phyloP scores from a whole-genome alignment of 2,329 filamentous ascomycete species.

The Diaporthe ilicicola region DNA sequence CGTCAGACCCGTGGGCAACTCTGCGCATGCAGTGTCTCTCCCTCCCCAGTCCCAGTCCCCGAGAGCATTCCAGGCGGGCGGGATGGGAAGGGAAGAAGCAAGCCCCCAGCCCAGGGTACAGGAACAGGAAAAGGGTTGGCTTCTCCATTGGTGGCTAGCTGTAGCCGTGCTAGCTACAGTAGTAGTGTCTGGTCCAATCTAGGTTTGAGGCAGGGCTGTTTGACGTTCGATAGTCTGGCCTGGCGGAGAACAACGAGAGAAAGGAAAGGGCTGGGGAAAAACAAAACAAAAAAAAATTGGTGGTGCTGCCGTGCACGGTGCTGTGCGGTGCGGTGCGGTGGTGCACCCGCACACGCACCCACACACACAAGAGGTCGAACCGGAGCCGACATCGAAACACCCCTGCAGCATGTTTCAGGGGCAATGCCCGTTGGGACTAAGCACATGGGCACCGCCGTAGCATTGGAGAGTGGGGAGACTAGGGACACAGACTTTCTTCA shows the following conservation, averaged over 20 bases:
- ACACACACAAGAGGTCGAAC: constrained; percentile 2
- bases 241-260: not conserved
- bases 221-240: not conserved
- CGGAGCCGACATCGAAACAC: constrained; percentile 19
- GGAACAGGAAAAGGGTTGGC: no score
- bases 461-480: not conserved
- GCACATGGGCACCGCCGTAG: not conserved
- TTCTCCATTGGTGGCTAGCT: not conserved
- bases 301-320: no score
- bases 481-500: not conserved
- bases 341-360: not conserved
- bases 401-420: constrained; percentile 22
- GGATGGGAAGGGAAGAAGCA: not conserved
- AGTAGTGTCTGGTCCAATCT: not conserved
- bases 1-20: not conserved
- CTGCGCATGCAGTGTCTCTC: constrained; percentile 12
- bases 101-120: not conserved
- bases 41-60: not conserved
- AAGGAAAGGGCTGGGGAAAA: not conserved
- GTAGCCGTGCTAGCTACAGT: not conserved
- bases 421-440: constrained; percentile 22
- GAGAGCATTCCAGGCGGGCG: not conserved
- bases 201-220: not conserved
- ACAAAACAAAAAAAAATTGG: no score
- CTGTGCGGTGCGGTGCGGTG: not conserved